Conservation (phyloP, 2,329 filamentous ascomycete genomes). For the Lasiodiplodia sp. region DNA sequence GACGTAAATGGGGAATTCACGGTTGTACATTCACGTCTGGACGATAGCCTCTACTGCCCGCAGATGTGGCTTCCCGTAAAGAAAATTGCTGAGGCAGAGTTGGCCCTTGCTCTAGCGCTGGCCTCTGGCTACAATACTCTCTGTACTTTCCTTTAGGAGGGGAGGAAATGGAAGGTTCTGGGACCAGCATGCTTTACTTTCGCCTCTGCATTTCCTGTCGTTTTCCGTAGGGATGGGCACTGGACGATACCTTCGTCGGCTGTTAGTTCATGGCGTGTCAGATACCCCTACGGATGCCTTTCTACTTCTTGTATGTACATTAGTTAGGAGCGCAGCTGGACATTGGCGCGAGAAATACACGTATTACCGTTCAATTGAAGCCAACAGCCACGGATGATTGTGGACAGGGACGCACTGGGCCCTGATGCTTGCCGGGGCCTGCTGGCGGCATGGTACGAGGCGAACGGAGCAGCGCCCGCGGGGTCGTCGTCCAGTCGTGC, state of each 20-base stretch:
- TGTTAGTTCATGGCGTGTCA: neutral
- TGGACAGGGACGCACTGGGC: neutral
- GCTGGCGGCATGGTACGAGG: constrained; percentile 1
- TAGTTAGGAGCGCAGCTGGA: constrained; percentile 5
- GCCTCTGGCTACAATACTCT: too few relatives aligned
- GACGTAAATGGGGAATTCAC: too few relatives aligned
- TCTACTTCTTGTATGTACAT: constrained; percentile 19
- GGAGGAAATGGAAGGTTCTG: neutral
- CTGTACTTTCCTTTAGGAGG: neutral
- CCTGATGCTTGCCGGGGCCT: neutral
- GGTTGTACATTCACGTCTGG: too few relatives aligned
- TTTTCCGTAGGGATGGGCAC: neutral
- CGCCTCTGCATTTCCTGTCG: neutral
- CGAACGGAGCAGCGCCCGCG: neutral
- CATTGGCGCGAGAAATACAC: neutral
- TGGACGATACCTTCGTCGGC: neutral
- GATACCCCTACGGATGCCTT: neutral
- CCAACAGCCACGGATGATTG: neutral
- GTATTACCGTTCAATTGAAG: neutral
- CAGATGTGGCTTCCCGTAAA: too few relatives aligned
- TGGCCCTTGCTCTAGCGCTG: too few relatives aligned
- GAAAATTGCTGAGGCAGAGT: too few relatives aligned
- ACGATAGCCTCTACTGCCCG: too few relatives aligned
- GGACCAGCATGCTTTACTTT: neutral
- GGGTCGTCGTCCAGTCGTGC: constrained; percentile 2